A percentile compares a stretch with the other conserved stretches of the same genome.
phyloP scores from a whole-genome alignment of 768 basidiomycete species.

The Rubroboletus satanas region DNA sequence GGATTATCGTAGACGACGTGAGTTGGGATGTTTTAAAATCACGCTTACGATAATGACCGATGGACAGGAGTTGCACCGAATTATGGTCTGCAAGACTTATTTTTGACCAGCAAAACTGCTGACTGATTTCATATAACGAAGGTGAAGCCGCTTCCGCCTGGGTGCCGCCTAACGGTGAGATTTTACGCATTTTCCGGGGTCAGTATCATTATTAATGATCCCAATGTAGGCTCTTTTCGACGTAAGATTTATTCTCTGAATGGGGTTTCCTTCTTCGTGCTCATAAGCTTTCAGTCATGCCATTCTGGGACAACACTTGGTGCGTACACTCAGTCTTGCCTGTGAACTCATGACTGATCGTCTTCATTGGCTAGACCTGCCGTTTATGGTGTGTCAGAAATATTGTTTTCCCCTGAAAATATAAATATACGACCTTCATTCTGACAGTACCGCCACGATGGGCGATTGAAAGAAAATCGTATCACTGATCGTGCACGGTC shows the following conservation, averaged over 20 bases:
- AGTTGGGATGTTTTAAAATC: constrained; percentile 20
- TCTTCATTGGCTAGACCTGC: constrained; percentile 16
- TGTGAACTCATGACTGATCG: not conserved
- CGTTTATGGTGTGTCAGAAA: constrained; percentile 24
- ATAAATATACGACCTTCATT: not conserved
- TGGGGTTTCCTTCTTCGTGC: not conserved
- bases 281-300: constrained; percentile 34
- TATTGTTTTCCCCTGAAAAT: not conserved
- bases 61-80: constrained; percentile 37
- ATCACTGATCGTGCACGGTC: constrained; percentile 32
- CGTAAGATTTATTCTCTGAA: constrained; percentile 30
- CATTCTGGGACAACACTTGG: constrained; percentile 50
- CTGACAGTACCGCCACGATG: constrained; percentile 55
- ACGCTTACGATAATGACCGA: not conserved
- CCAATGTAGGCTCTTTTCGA: constrained; percentile 43
- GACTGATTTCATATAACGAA: constrained; percentile 12
- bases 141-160: constrained; percentile 54
- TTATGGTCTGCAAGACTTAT: constrained; percentile 32
- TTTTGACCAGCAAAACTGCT: not conserved
- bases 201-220: not conserved
- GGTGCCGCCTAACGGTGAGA: constrained; percentile 60
- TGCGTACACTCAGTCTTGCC: constrained; percentile 4
- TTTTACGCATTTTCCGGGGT: not conserved
- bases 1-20: constrained; percentile 79
- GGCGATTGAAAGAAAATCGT: constrained; percentile 46